These are phyloP conservation scores for Zelonia costaricensis DNA, from an alignment of 208 protist species.

Conservation along the genomic window DNA sequence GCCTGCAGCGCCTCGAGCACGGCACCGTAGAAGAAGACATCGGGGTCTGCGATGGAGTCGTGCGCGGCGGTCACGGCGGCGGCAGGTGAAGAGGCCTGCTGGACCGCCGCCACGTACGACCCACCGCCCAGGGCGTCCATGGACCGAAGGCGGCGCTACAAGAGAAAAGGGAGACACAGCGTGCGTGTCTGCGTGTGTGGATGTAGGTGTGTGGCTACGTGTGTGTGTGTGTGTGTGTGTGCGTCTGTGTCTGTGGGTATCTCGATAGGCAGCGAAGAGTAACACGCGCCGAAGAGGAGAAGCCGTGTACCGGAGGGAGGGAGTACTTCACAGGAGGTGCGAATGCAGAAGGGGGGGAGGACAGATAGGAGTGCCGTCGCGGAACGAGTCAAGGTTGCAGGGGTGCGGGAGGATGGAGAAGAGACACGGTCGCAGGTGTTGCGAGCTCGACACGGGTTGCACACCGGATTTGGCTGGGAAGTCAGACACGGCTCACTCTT, in stretches of 20 bases:
- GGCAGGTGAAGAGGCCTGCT: neutral
- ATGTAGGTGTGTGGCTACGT: neutral
- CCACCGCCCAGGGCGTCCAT: neutral
- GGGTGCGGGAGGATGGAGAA: no score
- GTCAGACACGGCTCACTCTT: no score
- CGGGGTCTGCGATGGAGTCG: slow-evolving; percentile 29
- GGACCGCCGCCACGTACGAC: slow-evolving; percentile 10
- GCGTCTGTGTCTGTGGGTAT: neutral
- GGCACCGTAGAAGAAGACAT: slow-evolving; percentile 53
- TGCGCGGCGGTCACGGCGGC: slow-evolving; percentile 16
- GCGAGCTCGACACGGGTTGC: no score
- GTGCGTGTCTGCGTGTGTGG: neutral
- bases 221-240: neutral
- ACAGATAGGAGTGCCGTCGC: no score
- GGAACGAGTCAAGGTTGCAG: no score
- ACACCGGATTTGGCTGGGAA: no score
- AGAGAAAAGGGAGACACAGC: neutral
- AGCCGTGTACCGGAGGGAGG: no score
- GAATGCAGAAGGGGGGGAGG: no score
- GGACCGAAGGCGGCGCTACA: neutral
- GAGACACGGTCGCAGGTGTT: no score
- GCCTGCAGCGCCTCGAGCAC: slow-evolving; percentile 26
- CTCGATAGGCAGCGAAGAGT: no score
- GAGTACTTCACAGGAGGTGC: no score
- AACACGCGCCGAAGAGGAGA: no score